phyloP scores from a whole-genome alignment of 805 yeast species.

The Vanderwaltozyma polyspora region DNA sequence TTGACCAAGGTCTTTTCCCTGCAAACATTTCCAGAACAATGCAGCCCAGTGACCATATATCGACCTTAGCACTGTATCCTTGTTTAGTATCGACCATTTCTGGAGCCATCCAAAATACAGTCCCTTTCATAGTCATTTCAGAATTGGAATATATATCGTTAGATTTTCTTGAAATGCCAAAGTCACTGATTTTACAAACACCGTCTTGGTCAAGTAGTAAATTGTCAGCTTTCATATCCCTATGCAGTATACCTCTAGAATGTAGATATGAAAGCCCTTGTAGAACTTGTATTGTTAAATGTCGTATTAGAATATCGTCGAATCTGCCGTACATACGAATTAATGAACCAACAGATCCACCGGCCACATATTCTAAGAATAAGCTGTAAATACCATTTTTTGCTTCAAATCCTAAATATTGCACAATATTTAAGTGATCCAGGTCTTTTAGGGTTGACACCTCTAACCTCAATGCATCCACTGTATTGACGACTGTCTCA shows the following conservation, averaged over 20 bases:
- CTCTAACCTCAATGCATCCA: slow-evolving; percentile 79
- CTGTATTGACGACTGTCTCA: slow-evolving; percentile 44
- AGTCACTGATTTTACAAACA: slow-evolving; percentile 88
- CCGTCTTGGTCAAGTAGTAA: slow-evolving; percentile 83
- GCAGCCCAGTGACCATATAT: slow-evolving; percentile 97
- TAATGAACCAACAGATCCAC: slow-evolving; percentile 89
- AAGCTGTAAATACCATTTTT: slow-evolving; percentile 63
- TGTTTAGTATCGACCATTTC: slow-evolving; percentile 88
- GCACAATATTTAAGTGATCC: slow-evolving; percentile 90
- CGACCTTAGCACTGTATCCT: slow-evolving; percentile 96
- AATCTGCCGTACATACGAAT: slow-evolving; percentile 75
- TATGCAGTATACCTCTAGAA: slow-evolving; percentile 82
- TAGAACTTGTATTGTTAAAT: slow-evolving; percentile 67
- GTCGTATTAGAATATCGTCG: slow-evolving; percentile 64
- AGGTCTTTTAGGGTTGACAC: slow-evolving; percentile 89
- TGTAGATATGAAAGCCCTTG: slow-evolving; percentile 84
- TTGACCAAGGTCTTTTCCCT: slow-evolving; percentile 95
- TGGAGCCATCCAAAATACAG: slow-evolving; percentile 99
- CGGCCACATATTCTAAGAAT: slow-evolving; percentile 92
- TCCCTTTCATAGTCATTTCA: slow-evolving; percentile 97
- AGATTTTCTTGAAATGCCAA: slow-evolving; percentile 85
- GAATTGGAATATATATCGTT: slow-evolving; percentile 83
- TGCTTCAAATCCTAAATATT: slow-evolving; percentile 87
- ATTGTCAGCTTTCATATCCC: slow-evolving; percentile 95
- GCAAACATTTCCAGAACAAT: slow-evolving; percentile 97